Evolutionary conservation across 73 alveolate species (phyloP), one percentile per base, ranked within the genome.

Genomic region (Paramecium pentaurelia): DNA sequence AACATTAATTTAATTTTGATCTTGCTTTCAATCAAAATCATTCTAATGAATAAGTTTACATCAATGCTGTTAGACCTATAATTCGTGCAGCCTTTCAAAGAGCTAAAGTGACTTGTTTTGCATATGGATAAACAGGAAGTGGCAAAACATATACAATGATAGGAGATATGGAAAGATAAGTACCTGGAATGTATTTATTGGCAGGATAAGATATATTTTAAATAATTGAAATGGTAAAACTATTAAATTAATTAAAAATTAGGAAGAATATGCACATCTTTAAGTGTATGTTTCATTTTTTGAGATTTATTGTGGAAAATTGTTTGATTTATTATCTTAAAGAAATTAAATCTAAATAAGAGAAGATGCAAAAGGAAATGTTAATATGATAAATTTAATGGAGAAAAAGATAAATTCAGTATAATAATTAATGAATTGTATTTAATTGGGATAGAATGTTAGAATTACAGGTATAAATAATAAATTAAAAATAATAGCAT

Each of bases 261-360:
- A 64, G 84, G 47, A 64, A 64, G 84, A 64, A 12, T 64, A 28
- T 28, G 16, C 84, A 28, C 97, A 96, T 88, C 89, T 98, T 28
- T 91, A 95, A 30, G 96, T 99, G 9, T 94, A 92, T 89, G 97
- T 99, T 34, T 97, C 99, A 34, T 99, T 99, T 94, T 99, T 97
- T 94, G 99, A 99, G 93, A 99, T 99, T 86, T 99, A 99, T 93
- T 99, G 99, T 92, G 99, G 99, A 60, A 99, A 99, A 96, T 97
- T 99, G 71, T 97, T 92, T 92, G 99, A 99, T 95, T 94, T 99
- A 71, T 95, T 99, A 49, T 97, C 98, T 94, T 96, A 97, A 47
- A 95, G 99, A 93, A 86, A 96, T 71, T 92, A 94, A 71, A 96
- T 98, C n/a, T 96, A 93, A 68, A 98, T 98, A 40, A 95, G 99